Evolutionary conservation across 2,329 filamentous ascomycete genomes (phyloP), one percentile per base, ranked within the genome.

Genomic region (Nothomitra cinnamomea): DNA sequence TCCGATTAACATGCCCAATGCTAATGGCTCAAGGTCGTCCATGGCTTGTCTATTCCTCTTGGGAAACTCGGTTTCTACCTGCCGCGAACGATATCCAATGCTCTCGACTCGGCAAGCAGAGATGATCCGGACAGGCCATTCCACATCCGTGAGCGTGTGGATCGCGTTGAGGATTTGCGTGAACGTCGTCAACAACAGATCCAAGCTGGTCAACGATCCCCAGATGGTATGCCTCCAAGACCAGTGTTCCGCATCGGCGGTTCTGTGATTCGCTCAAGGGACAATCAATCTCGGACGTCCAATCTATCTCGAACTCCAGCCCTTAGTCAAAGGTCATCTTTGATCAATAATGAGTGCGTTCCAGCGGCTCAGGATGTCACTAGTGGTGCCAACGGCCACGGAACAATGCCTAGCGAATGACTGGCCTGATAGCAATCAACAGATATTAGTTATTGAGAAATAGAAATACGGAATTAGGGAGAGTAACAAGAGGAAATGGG

Each of bases 1-100:
- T n/a, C 25, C 32, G 13, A 8, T n/a, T 7, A 13, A 24, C 43
- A 53, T 56, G 25, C 56, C 42, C 15, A 10, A 36, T 45, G 42
- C 59, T 53, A 36, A 53, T 48, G 22, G 25, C 8, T 5, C 4
- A 53, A 81, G 81, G 69, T 89, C 41, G 82, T 92, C 2, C 87
- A 94, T 60, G 87, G 87, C 5, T 71, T 95, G 1, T 87, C 81
- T 51, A 86, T 94, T 13, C 87, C 88, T 0, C 65, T 92, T 2
- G 82, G 79, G 0, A 87, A 85, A 62, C 67, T 87, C 53, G 70
- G 72, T 1, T 64, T 53, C 8, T 45, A 56, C 48, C 42, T 56
- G 36, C 55, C 49, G 28, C 54, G 54, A 32, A 56, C 52, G 7
- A 48, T 56, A 47, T 54, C 51, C 21, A 48, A 49, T 38, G 51